These are phyloP conservation scores for Tylopilus vinaceipallidus DNA, from an alignment of 768 basidiomycete genomes.

Conservation along the genomic window DNA sequence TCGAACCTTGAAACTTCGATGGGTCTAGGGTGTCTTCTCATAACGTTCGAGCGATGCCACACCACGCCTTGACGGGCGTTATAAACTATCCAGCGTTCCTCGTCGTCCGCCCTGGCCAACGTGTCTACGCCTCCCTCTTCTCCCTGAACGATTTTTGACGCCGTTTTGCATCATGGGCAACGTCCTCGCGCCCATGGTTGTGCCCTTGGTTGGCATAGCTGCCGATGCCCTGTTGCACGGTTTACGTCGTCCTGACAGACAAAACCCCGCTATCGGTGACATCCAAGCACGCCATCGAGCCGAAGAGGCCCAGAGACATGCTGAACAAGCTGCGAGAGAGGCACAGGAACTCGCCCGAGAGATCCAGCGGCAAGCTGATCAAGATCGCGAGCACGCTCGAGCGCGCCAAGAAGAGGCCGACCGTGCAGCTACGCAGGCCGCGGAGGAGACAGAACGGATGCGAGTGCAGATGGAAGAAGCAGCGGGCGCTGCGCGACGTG, in stretches of 20 bases:
- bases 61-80: background rate
- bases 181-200: background rate
- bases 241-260: slow-evolving; percentile 1
- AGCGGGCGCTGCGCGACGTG: background rate
- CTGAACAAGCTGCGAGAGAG: slow-evolving; percentile 1
- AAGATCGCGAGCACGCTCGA: slow-evolving; percentile 5
- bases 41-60: background rate
- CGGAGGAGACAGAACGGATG: slow-evolving; percentile 6
- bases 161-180: slow-evolving; percentile 5
- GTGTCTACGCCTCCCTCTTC: background rate
- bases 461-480: slow-evolving; percentile 8
- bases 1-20: background rate
- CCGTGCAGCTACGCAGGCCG: slow-evolving; percentile 3
- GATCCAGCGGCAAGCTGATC: slow-evolving; percentile 1
- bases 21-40: background rate
- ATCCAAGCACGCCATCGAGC: slow-evolving; percentile 6
- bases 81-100: background rate
- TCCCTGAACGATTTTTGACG: background rate
- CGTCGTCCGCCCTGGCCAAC: too few species aligned
- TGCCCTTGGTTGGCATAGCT: background rate
- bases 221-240: background rate
- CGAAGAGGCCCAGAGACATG: slow-evolving; percentile 3
- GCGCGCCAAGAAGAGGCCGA: slow-evolving; percentile 8
- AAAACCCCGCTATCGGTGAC: slow-evolving; percentile 11
- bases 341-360: slow-evolving; percentile 1